phyloP scores from a whole-genome alignment of 345 rosid genomes.

The Hevea brasiliensis region DNA sequence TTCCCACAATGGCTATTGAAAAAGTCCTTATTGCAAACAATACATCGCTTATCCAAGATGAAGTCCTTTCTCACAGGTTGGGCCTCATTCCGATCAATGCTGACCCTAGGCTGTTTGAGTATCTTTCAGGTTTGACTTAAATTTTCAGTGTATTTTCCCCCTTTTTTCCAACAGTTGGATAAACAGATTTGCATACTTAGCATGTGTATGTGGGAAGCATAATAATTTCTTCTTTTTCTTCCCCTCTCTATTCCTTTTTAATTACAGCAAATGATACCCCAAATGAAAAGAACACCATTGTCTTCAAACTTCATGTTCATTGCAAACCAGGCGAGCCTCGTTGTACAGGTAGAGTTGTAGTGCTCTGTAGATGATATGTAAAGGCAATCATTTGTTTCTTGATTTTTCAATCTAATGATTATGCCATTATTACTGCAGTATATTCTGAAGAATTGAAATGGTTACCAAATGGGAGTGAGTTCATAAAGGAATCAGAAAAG shows the following conservation, averaged over 20 bases:
- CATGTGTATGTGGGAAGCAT: neutral
- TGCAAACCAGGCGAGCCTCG: slow-evolving; percentile 54
- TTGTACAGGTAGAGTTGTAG: slow-evolving; percentile 45
- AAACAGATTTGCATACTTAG: neutral
- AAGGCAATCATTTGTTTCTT: neutral
- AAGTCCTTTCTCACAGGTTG: slow-evolving; percentile 91
- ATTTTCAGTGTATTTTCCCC: neutral
- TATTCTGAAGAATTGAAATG: slow-evolving; percentile 68
- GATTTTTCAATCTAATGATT: neutral
- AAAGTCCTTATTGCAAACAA: slow-evolving; percentile 86
- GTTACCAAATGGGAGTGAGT: slow-evolving; percentile 84
- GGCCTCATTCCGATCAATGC: slow-evolving; percentile 82
- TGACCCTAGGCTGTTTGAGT: slow-evolving; percentile 87
- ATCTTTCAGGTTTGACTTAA: slow-evolving; percentile 61
- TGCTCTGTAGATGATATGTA: neutral
- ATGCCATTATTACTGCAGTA: slow-evolving; percentile 46
- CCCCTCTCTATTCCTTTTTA: slow-evolving; percentile 21
- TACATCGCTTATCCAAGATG: slow-evolving; percentile 83
- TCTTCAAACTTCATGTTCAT: slow-evolving; percentile 76
- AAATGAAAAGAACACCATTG: slow-evolving; percentile 90
- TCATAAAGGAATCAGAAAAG: slow-evolving; percentile 51
- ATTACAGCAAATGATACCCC: slow-evolving; percentile 64
- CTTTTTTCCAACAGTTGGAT: neutral
- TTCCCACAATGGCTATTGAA: slow-evolving; percentile 97
- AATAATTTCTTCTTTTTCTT: neutral